Evolutionary conservation across 2,329 filamentous ascomycete genomes (phyloP).

Genomic region (Alternaria novae-zelandiae): DNA sequence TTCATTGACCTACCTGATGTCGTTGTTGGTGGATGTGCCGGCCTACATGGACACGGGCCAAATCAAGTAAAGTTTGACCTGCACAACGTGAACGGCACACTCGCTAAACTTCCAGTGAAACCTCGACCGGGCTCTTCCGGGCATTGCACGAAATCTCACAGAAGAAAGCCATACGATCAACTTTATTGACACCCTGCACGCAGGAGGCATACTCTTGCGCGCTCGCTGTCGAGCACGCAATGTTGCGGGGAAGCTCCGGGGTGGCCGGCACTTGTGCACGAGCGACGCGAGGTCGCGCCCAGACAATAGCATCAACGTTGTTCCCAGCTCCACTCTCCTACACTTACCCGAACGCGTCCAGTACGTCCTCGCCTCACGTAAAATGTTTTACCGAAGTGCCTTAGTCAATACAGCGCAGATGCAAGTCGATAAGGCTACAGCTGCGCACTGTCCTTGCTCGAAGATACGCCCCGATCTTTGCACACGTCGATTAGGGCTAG

Average conservation of each 20-base stretch:
- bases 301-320: conserved; percentile 9
- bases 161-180: not conserved
- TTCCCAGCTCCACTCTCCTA: conserved; percentile 12
- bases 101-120: not conserved
- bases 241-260: not conserved
- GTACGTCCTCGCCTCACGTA: conserved; percentile 23
- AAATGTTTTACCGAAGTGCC: conserved; percentile 38
- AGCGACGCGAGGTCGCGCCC: not conserved
- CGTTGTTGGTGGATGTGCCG: not conserved
- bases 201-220: not conserved
- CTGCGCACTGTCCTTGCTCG: conserved; percentile 24
- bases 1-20: not conserved
- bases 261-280: not conserved
- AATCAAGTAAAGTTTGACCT: not conserved
- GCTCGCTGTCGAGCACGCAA: not conserved
- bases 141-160: not conserved
- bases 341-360: conserved; percentile 18
- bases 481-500: conserved; percentile 26
- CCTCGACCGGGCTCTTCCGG: not conserved
- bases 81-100: not conserved
- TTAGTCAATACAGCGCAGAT: conserved; percentile 41
- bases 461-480: conserved; percentile 14
- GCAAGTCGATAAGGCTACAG: conserved; percentile 45
- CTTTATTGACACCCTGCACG: not conserved
- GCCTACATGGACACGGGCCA: not conserved